Evolutionary conservation across 805 yeast genomes (phyloP).

Genomic region (Saturnispora sekii): DNA sequence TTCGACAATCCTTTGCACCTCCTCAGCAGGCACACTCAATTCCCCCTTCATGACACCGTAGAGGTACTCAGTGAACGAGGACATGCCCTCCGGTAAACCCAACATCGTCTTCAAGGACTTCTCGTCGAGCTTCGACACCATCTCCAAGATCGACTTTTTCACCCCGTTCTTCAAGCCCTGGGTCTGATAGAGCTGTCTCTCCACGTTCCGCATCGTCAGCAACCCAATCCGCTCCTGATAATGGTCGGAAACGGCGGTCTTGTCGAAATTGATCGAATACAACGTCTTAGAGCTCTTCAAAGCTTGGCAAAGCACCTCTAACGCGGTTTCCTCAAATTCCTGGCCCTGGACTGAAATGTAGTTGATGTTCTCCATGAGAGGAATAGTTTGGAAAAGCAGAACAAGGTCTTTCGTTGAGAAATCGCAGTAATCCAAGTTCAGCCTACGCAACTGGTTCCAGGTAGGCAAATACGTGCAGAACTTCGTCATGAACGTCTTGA

Average conservation of each 20-base stretch:
- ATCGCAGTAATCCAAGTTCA: constrained; percentile 65
- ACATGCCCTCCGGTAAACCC: constrained; percentile 6
- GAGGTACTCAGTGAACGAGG: constrained; percentile 18
- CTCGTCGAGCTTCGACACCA: constrained; percentile 12
- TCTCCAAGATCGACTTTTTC: constrained; percentile 7
- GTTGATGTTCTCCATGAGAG: constrained; percentile 54
- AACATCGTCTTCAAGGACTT: constrained; percentile 8
- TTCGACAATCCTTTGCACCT: constrained; percentile 24
- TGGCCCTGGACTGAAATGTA: constrained; percentile 66
- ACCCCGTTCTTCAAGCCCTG: constrained; percentile 4
- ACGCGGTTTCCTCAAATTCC: constrained; percentile 46
- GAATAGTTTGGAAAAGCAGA: constrained; percentile 55
- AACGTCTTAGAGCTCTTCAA: constrained; percentile 58
- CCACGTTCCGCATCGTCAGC: constrained; percentile 78
- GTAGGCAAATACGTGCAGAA: constrained; percentile 59
- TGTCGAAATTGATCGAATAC: constrained; percentile 59
- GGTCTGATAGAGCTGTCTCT: constrained; percentile 31
- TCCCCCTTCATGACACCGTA: constrained; percentile 14
- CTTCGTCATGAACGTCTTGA: constrained; percentile 50
- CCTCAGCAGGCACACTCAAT: constrained; percentile 10
- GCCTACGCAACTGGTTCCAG: constrained; percentile 50
- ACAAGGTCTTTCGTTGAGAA: constrained; percentile 47
- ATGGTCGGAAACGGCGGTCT: constrained; percentile 47
- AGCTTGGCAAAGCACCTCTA: constrained; percentile 58
- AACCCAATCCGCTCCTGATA: constrained; percentile 67